Conservation (phyloP, 176 grass and related monocot genomes). For the Cenchrus americanus region DNA sequence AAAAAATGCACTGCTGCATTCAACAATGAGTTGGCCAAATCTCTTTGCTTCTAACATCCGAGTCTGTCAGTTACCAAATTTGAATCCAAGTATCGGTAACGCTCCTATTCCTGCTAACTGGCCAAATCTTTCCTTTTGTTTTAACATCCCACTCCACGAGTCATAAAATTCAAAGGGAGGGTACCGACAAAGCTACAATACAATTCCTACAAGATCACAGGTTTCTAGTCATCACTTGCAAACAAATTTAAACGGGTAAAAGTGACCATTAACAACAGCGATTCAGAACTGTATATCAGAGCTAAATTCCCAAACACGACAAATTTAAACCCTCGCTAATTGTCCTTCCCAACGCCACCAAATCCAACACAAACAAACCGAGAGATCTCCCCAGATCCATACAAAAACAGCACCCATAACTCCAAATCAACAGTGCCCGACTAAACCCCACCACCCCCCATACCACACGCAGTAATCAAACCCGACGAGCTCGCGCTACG, state of each 20-base stretch:
- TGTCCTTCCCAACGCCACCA: conserved; percentile 9
- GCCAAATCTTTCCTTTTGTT: background rate
- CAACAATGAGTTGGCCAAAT: background rate
- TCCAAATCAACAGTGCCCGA: conserved; percentile 2
- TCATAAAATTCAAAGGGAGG: background rate
- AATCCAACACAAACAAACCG: conserved; percentile 1
- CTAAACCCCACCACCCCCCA: background rate
- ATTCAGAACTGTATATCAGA: background rate
- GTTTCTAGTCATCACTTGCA: background rate
- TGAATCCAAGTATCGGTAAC: background rate
- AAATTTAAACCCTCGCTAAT: conserved; percentile 20
- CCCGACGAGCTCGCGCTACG: background rate
- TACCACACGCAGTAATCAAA: background rate
- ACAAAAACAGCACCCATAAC: conserved; percentile 17
- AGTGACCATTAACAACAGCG: background rate
- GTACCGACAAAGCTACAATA: background rate
- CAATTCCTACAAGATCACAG: conserved; percentile 7
- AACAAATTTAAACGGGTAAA: background rate
- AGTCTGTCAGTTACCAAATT: background rate
- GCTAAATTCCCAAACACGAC: background rate
- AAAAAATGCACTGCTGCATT: background rate
- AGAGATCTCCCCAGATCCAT: conserved; percentile 49
- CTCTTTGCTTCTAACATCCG: background rate
- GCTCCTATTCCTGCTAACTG: background rate
- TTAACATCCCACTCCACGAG: background rate